A percentile compares a stretch with the other conserved stretches of the same genome.
phyloP scores from a whole-genome alignment of 345 rosid genomes.

The Moringa oleifera region DNA sequence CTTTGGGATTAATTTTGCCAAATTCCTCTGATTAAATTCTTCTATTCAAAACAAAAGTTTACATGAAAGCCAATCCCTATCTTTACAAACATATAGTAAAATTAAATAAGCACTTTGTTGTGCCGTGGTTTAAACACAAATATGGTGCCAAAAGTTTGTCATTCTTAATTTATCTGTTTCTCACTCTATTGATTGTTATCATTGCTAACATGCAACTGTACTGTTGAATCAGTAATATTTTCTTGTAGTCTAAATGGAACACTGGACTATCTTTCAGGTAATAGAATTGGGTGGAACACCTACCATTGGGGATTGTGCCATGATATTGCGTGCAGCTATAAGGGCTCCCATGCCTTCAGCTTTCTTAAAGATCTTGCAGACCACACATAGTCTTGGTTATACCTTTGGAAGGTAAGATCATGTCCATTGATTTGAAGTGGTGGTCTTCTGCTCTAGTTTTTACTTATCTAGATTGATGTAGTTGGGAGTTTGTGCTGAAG shows the following conservation, averaged over 20 bases:
- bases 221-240: no score
- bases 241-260: not conserved
- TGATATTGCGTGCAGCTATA: constrained; percentile 74
- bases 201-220: no score
- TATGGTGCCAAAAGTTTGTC: not conserved
- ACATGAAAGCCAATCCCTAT: not conserved
- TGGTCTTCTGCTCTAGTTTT: not conserved
- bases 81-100: no score
- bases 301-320: constrained; percentile 84
- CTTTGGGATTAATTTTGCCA: not conserved
- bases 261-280: constrained; percentile 42
- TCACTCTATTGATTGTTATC: no score
- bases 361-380: constrained; percentile 82
- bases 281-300: constrained; percentile 85
- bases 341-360: constrained; percentile 88
- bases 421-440: constrained; percentile 3
- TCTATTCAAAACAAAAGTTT: not conserved
- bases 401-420: constrained; percentile 68
- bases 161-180: no score
- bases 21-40: not conserved
- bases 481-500: not conserved
- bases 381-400: constrained; percentile 67
- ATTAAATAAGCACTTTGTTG: no score
- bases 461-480: not conserved
- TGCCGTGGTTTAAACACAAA: not conserved